Base-by-base conservation (phyloP, 495 filamentous ascomycete genomes). In the Penicillium herquei region DNA sequence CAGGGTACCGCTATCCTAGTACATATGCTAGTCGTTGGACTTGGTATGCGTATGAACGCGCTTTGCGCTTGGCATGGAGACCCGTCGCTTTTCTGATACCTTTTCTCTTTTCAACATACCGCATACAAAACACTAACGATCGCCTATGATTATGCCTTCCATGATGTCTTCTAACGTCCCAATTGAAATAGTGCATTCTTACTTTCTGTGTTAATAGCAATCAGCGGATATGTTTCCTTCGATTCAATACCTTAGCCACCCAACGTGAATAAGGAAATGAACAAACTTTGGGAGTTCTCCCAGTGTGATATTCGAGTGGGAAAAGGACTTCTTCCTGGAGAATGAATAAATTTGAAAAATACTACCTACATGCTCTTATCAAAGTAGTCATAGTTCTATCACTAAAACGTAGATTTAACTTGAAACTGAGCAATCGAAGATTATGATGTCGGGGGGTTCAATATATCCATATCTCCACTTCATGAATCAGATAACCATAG, bases 51-150 rank as follows among this genome's bases (percentile, higher is more conserved):
- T 10, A 49, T 71, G 37, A 65, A 64, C 21, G 55, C 60, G n/a
- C 51, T 79, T 17, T 79, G 76, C 51, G 49, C 65, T 7, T 74
- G 70, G 75, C 64, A 56, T 51, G 21, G 31, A 33, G 41, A 55
- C 14, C 41, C 43, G 3, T 39, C 33, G 6, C 16, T 49, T 10
- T 26, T 26, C 4, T 26, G 21, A 26, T 26, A 26, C 21, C 21
- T 26, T 4, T 26, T 26, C 26, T 26, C 43, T 18, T 17, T 41
- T 39, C 18, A 2, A 30, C 10, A 16, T 12, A 35, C 34, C 40
- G 6, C 17, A 33, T 13, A 8, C 14, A 14, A 54, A 41, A 13
- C 18, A 45, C 16, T 39, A 13, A 56, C 51, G 54, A 44, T 39
- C 31, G 8, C 18, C 41, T n/a, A 54, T 59, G 49, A 54, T 39